A percentile compares a stretch with the other conserved stretches of the same genome.
Conservation (phyloP, 2,329 filamentous ascomycete genomes). For the Elsinoe perseae region DNA sequence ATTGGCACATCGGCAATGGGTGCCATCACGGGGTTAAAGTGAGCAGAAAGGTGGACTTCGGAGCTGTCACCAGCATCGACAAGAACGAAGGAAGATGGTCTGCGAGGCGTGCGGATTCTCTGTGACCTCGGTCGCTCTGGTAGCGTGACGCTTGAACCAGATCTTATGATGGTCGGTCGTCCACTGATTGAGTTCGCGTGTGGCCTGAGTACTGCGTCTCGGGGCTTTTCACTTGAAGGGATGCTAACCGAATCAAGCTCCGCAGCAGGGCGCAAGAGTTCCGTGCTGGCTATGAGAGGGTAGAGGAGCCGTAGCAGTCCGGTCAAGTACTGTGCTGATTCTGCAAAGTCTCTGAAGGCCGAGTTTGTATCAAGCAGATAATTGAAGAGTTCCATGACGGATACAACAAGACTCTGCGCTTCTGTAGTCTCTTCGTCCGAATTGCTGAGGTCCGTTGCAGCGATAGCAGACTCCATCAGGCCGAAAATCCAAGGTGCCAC, state of each 20-base stretch:
- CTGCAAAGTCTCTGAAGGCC: slow-evolving; percentile 74
- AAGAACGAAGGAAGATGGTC: slow-evolving; percentile 86
- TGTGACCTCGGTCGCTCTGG: slow-evolving; percentile 18
- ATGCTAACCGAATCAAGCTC: slow-evolving; percentile 62
- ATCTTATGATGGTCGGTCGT: slow-evolving; percentile 62
- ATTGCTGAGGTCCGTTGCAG: slow-evolving; percentile 47
- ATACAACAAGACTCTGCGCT: slow-evolving; percentile 57
- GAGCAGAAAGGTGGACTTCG: slow-evolving; percentile 51
- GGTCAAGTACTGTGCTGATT: slow-evolving; percentile 72
- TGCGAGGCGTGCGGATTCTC: slow-evolving; percentile 58
- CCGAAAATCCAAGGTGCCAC: slow-evolving; percentile 70
- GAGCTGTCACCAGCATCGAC: slow-evolving; percentile 63
- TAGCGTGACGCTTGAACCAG: slow-evolving; percentile 41
- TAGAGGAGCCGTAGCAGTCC: slow-evolving; percentile 73
- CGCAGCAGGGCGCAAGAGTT: slow-evolving; percentile 71
- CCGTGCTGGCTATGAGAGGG: slow-evolving; percentile 78
- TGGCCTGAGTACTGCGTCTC: slow-evolving; percentile 72
- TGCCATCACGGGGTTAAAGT: slow-evolving; percentile 56
- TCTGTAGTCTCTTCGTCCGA: slow-evolving; percentile 45
- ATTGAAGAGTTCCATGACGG: slow-evolving; percentile 69
- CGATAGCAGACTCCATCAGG: slow-evolving; percentile 78
- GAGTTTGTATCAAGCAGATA: slow-evolving; percentile 69
- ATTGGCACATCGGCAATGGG: slow-evolving; percentile 46
- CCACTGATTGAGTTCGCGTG: slow-evolving; percentile 52
- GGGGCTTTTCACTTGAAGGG: background rate